A percentile compares a stretch with the other conserved stretches of the same genome.
phyloP scores from a whole-genome alignment of 306 rosid genomes.

The Sphenostylis stenocarpa region DNA sequence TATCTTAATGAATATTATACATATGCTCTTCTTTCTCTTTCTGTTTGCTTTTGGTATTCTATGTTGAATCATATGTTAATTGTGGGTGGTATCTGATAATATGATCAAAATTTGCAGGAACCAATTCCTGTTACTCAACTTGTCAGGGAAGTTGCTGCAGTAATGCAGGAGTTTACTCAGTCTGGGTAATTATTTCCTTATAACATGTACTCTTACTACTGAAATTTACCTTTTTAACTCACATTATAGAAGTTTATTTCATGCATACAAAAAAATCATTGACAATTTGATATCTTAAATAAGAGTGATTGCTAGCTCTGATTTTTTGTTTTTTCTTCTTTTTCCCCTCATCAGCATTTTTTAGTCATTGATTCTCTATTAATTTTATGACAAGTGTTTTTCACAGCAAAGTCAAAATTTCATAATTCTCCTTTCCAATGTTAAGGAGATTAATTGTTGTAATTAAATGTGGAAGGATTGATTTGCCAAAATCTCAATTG shows the following conservation, averaged over 20 bases:
- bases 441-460: background rate
- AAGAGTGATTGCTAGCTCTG: background rate
- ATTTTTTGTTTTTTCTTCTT: too few species aligned
- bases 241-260: background rate
- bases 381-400: too few species aligned
- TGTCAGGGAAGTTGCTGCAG: slow-evolving; percentile 95
- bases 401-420: too few species aligned
- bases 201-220: background rate
- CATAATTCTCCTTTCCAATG: background rate
- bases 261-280: background rate
- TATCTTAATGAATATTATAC: too few species aligned
- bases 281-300: background rate
- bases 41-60: slow-evolving; percentile 27
- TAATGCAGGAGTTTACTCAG: slow-evolving; percentile 98
- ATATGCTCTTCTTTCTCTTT: background rate
- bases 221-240: background rate
- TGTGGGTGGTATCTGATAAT: background rate
- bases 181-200: slow-evolving; percentile 65
- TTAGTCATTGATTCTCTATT: too few species aligned
- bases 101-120: slow-evolving; percentile 55
- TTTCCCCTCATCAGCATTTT: too few species aligned
- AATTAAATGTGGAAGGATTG: background rate
- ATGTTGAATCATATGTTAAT: background rate
- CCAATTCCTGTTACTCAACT: slow-evolving; percentile 96
- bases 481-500: background rate